Base-by-base conservation (phyloP, 139 green algal genomes). In the Chlamydomonas sp. region DNA sequence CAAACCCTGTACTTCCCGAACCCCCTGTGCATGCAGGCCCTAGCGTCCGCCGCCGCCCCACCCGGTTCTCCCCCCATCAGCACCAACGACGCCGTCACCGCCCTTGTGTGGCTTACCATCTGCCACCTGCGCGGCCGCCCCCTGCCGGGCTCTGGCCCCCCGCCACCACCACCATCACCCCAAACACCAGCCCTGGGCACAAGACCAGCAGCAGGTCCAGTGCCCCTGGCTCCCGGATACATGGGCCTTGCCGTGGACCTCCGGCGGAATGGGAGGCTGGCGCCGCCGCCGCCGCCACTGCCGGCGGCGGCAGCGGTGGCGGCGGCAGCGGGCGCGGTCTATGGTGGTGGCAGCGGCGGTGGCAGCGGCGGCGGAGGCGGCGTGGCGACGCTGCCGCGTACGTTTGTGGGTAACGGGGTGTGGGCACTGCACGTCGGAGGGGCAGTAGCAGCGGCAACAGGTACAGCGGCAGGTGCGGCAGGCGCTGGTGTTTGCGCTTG, bases 81-180 rank as follows among this genome's bases (percentile, higher is more conserved):
- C 84, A 92, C 89, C 64, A 92, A 92, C 80, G 89, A 92, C 64
- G 89, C 89, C 6, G 57, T 92, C 57, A 63, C 85, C 1, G 79
- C 72, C 12, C 84, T 92, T 16, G 80, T 92, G 74, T 92, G 89
- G 89, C 2, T 64, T 10, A n/a, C 85, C 2, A 81, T 92, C 31
- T 87, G 84, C 68, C 63, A 92, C 31, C 80, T 92, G 80, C 62
- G 89, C 62, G 75, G 64, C 75, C 62, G 84, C 63, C 63, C 84
- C 20, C 75, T 80, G 84, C 84, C 84, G 9, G 84, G 84, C 49
- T 71, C 66, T 10, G 66, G 9, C 1, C 66, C 66, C 66, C 66
- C 66, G 12, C 10, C 66, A 17, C 18, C 69, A 1, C 0, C 20
- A 4, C 59, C 18, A 8, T 12, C 59, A 57, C 4, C 79, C 4